Base-by-base conservation (phyloP, 352 stramenopile species). In the Phytopythium sindhum region DNA sequence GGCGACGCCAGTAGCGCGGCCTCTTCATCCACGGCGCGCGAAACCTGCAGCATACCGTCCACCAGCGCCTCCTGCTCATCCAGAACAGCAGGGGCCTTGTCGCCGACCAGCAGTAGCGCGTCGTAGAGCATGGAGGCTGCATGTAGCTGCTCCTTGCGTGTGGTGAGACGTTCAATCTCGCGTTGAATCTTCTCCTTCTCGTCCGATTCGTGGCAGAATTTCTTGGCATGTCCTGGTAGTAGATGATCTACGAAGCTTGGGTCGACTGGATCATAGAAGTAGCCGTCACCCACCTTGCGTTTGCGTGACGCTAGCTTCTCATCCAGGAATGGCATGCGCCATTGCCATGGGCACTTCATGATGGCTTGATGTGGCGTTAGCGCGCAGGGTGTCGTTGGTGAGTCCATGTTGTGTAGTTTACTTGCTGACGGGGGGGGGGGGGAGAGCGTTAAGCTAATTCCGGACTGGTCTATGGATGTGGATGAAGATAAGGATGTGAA, bases 291-390 rank as follows among this genome's bases (percentile, higher is more conserved):
- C 15, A 86, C 79, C 67, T 92, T 91, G 70, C 86, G 86, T 74
- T 95, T 95, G 68, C 85, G 82, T 66, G 78, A 90, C 54, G 86
- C 84, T 57, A 73, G 86, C 64, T 89, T 89, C 63, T 91, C 86
- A 57, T 93, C 86, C 56, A 95, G 69, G 68, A 95, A 95, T 15
- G 86, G 84, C 65, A 90, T 76, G 33, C 86, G 86, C 86, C 86
- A 95, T 60, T 95, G 86, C 86, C 86, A 95, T 28, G 86, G 86
- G 52, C 86, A 95, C 72, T 95, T 95, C 77, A 95, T 88, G 68
- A 95, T 93, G 47, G 86, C 82, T 66, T 91, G 81, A 73, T 93
- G 84, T 55, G 69, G 87, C 42, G 70, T 83, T 65, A 77, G 78
- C 31, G 69, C 55, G 69, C 62, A 80, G 44, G 73, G 62, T 26